Evolutionary conservation across 1,284 basidiomycete genomes (phyloP), one percentile per base, ranked within the genome.

Genomic region (Xerocomus amazonicus): DNA sequence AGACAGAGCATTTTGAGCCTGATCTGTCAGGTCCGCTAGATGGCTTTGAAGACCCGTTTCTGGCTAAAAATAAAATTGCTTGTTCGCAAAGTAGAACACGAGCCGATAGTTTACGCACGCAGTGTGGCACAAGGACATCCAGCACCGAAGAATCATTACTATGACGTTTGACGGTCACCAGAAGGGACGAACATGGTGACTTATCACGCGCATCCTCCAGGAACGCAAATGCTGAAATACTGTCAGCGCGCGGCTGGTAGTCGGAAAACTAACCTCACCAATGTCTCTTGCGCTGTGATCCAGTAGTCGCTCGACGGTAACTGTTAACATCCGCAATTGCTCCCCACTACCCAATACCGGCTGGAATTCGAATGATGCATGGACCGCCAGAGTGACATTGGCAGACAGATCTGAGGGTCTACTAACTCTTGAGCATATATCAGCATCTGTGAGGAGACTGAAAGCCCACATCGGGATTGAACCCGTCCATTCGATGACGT

Each of bases 171-270:
- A 45, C 17, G 4, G 43, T 40, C 9, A 45, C 37, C 17, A 17
- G 34, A 16, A 51, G 45, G 16, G 35, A 46, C 23, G 47, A 50
- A 38, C 51, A 45, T 19, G 34, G 36, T 2, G 37, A 41, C 27
- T 32, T 7, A 19, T 28, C 33, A 32, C 33, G 27, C 1, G 9
- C 47, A 6, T 31, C 14, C 35, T 36, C 12, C 7, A 10, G 17
- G 9, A 49, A 52, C 2, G 32, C 7, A 10, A 44, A 26, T n/a
- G 31, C 50, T 48, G 27, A 14, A n/a, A 13, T 16, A 27, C 6
- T 29, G 33, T 14, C 26, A 41, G 33, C 13, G 29, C 29, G 29
- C 29, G 3, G 29, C 29, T 12, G 29, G 12, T 12, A 31, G 3
- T 31, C 29, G 6, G 12, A 31, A 31, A 8, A 31, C 12, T 31